Evolutionary conservation across 352 stramenopile genomes (phyloP).

Genomic region (Phytophthora foliorum): DNA sequence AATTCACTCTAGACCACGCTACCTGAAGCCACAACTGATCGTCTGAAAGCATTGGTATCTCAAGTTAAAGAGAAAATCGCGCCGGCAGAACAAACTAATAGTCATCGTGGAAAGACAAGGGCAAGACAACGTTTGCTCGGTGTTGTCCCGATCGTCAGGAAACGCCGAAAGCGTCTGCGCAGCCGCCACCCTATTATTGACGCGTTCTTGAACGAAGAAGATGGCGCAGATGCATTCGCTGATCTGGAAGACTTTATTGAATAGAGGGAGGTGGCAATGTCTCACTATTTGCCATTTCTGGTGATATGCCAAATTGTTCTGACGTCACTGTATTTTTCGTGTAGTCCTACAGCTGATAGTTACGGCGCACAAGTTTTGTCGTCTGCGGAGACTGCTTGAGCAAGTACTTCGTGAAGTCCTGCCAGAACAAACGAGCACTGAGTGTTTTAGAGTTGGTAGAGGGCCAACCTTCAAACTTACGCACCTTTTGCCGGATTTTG

Average conservation of each 20-base stretch:
- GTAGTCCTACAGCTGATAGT: constrained; percentile 46
- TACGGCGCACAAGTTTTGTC: constrained; percentile 46
- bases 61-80: constrained; percentile 55
- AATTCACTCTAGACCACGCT: constrained; percentile 39
- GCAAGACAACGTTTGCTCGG: constrained; percentile 50
- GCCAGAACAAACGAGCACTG: background rate
- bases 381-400: constrained; percentile 40
- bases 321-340: constrained; percentile 9
- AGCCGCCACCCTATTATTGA: constrained; percentile 82
- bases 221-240: constrained; percentile 71
- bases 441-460: constrained; percentile 6
- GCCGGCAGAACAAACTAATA: constrained; percentile 17
- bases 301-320: constrained; percentile 8
- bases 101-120: constrained; percentile 31
- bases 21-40: constrained; percentile 25
- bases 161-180: constrained; percentile 59
- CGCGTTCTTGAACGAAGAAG: constrained; percentile 79
- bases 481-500: constrained; percentile 57
- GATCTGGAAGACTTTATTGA: constrained; percentile 87
- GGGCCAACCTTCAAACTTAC: background rate
- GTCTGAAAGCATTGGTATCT: constrained; percentile 45
- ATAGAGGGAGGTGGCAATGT: constrained; percentile 31
- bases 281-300: constrained; percentile 1
- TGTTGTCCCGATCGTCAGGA: constrained; percentile 66
- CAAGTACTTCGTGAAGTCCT: constrained; percentile 63